A percentile compares a stretch with the other conserved stretches of the same genome.
Evolutionary conservation across 2,329 filamentous ascomycete species (phyloP).

Genomic region (Aspergillus pseudonomiae): DNA sequence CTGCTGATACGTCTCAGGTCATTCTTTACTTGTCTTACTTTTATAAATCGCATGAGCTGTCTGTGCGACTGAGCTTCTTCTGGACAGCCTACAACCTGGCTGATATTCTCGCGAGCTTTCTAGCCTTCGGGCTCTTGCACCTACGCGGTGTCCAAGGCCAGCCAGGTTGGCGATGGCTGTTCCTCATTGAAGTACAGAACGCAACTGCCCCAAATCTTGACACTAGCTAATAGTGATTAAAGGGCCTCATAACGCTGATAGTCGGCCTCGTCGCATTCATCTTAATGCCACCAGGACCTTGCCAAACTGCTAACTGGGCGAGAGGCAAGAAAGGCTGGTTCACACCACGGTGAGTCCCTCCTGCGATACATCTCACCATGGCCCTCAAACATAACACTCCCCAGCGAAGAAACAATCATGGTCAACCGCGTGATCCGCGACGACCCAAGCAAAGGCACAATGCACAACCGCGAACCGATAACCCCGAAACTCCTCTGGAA

Average conservation of each 20-base stretch:
- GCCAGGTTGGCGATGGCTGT: constrained; percentile 50
- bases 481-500: constrained; percentile 47
- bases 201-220: no score
- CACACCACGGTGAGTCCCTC: not conserved
- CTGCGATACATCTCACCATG: no score
- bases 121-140: constrained; percentile 36
- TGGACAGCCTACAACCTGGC: constrained; percentile 60
- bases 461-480: constrained; percentile 60
- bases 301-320: not conserved
- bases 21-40: constrained; percentile 61
- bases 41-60: constrained; percentile 68
- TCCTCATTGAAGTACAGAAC: not conserved
- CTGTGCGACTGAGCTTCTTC: constrained; percentile 55
- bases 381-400: no score
- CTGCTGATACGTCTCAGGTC: constrained; percentile 42
- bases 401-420: constrained; percentile 52
- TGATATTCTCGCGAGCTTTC: constrained; percentile 33
- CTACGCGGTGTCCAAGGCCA: constrained; percentile 32
- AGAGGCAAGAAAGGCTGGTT: constrained; percentile 2
- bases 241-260: not conserved
- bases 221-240: not conserved
- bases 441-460: constrained; percentile 56
- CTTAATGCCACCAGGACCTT: not conserved
- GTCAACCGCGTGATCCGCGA: constrained; percentile 62
- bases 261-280: not conserved